A percentile compares a stretch with the other conserved stretches of the same genome.
These are phyloP conservation scores for Colletotrichum godetiae DNA, from an alignment of 2,329 filamentous ascomycete species.

Conservation along the genomic window DNA sequence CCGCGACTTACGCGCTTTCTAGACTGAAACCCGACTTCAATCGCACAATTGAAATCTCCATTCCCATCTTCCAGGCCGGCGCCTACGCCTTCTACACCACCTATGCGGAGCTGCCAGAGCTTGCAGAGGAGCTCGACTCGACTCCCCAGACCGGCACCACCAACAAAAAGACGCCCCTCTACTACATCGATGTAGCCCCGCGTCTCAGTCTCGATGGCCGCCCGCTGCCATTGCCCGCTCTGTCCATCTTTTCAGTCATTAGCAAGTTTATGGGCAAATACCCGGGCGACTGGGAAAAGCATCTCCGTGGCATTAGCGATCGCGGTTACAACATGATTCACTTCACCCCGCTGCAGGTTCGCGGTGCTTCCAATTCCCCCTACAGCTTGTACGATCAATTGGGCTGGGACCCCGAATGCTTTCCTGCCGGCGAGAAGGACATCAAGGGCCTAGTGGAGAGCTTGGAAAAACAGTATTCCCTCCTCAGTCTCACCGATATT, in stretches of 20 bases:
- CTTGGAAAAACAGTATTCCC: conserved; percentile 85
- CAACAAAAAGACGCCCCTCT: conserved; percentile 77
- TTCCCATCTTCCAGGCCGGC: conserved; percentile 84
- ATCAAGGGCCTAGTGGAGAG: conserved; percentile 80
- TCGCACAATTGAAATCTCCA: conserved; percentile 87
- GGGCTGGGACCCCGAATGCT: conserved; percentile 82
- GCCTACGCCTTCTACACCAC: conserved; percentile 96
- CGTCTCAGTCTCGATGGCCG: conserved; percentile 78
- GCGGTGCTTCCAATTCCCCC: conserved; percentile 92
- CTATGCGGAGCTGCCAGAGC: conserved; percentile 86
- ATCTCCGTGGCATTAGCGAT: conserved; percentile 87
- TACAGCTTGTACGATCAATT: conserved; percentile 97
- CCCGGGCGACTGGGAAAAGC: conserved; percentile 88
- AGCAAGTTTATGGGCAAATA: conserved; percentile 99
- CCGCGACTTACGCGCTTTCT: conserved; percentile 7
- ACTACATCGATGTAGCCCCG: conserved; percentile 96
- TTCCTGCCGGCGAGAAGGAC: conserved; percentile 87
- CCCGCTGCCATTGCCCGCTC: conserved; percentile 82
- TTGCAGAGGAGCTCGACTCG: conserved; percentile 67
- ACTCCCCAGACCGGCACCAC: conserved; percentile 59
- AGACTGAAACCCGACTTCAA: conserved; percentile 95
- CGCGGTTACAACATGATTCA: conserved; percentile 99
- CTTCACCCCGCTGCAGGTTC: conserved; percentile 92
- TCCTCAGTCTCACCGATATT: conserved; percentile 93
- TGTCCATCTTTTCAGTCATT: conserved; percentile 93